Evolutionary conservation across 1,139 yeast genomes (phyloP), one percentile per base, ranked within the genome.

Genomic region (Saccharomycopsis crataegensis): DNA sequence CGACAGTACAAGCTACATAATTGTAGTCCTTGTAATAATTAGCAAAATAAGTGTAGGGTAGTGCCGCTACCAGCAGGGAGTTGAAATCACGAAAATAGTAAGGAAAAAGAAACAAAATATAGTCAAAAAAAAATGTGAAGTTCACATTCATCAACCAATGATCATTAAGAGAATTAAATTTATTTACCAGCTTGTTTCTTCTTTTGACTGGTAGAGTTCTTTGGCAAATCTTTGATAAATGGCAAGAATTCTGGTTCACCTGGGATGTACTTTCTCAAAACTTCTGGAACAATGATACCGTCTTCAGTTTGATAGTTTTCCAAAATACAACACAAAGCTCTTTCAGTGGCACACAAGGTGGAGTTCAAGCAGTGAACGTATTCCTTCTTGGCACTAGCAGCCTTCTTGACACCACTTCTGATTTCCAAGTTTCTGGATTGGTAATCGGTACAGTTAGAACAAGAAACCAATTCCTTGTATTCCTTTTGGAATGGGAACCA

Each of bases 401-500:
- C 43, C 75, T 93, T 90, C 78, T 93, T 93, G 66, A 91, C 87
- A 70, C 99, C 99, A 73, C 97, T 93, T 80, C 99, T 86, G 67
- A 93, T 93, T 76, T 93, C 99, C 69, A 94, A 79, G 78, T 91
- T 91, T 78, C 99, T 86, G 49, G 98, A 87, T 77, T 93, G 99
- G 75, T 93, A 93, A 74, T 93, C 99, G 57, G 99, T 94, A 81
- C 99, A 93, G 80, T 93, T 93, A 58, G 98, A 91, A 77, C 98
- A 93, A 32, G 97, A 89, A 58, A 94, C 99, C 65, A 93, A 82
- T 77, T 93, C 99, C 76, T 94, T 94, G 77, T 88, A 94, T 74
- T 94, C 99, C 71, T 90, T 80, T 78, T 93, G 99, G 87, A 78
- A 93, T 67, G 99, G 99, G 95, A 93, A 94, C 99, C 99, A 93